Percentiles rank a stretch among this genome's conserved stretches.
These are phyloP conservation scores for Marasmius tenuissimus DNA, from an alignment of 1,284 basidiomycete genomes.

Conservation along the genomic window DNA sequence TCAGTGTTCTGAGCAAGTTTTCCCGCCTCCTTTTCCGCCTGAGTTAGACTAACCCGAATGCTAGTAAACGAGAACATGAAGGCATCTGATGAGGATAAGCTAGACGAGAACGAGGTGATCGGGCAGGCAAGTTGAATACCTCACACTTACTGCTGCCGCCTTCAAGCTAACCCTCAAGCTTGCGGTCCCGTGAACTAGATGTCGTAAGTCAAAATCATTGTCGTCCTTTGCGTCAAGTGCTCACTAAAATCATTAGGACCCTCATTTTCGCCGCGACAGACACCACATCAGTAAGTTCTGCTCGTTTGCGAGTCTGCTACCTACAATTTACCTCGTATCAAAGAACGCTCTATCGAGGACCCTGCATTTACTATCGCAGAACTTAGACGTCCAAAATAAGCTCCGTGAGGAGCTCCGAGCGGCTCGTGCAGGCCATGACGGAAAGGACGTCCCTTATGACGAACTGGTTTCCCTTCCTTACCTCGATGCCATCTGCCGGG, in stretches of 20 bases:
- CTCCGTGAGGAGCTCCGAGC: slow-evolving; percentile 22
- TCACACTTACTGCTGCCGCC: background rate
- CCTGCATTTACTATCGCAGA: slow-evolving; percentile 22
- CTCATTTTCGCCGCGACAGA: slow-evolving; percentile 33
- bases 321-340: background rate
- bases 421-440: slow-evolving; percentile 10
- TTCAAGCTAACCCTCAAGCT: background rate
- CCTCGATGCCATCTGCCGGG: slow-evolving; percentile 33
- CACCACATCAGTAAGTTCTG: slow-evolving; percentile 23
- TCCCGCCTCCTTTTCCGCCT: background rate
- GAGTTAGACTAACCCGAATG: background rate
- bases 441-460: slow-evolving; percentile 24
- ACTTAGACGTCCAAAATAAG: slow-evolving; percentile 20
- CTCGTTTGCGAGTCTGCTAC: too few relatives aligned
- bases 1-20: slow-evolving; percentile 42
- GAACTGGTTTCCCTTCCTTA: slow-evolving; percentile 30
- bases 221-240: background rate
- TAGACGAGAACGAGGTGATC: slow-evolving; percentile 31
- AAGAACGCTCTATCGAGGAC: slow-evolving; percentile 21
- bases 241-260: slow-evolving; percentile 15
- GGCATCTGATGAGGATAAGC: slow-evolving; percentile 28
- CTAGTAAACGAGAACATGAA: slow-evolving; percentile 33
- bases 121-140: slow-evolving; percentile 18
- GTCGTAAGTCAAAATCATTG: slow-evolving; percentile 6
- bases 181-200: slow-evolving; percentile 1